Conservation (phyloP, 192 early-diverging fungal genomes). For the Coemansia aciculifera region DNA sequence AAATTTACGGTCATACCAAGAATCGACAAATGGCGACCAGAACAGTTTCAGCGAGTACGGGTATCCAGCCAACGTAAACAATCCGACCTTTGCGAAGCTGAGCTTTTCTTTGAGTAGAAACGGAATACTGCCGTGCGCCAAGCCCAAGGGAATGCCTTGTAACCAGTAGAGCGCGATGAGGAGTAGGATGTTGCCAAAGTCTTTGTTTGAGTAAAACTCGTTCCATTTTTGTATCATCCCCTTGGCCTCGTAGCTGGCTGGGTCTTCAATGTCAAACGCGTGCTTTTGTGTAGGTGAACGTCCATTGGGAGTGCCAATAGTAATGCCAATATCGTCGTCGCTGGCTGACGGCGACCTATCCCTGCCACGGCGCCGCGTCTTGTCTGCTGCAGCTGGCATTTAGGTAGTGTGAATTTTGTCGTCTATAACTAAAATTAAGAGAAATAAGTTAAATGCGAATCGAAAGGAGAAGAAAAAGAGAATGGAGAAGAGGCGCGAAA, state of each 20-base stretch:
- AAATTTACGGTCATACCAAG: constrained; percentile 74
- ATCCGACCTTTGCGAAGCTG: constrained; percentile 86
- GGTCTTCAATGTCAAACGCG: constrained; percentile 52
- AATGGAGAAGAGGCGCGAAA: background rate
- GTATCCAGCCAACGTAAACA: constrained; percentile 93
- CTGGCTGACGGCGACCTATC: constrained; percentile 17
- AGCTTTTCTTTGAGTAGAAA: constrained; percentile 94
- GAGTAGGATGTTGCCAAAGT: constrained; percentile 58
- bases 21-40: constrained; percentile 98
- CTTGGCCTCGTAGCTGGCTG: constrained; percentile 21
- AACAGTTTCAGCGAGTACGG: constrained; percentile 98
- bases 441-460: background rate
- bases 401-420: background rate
- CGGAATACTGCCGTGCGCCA: constrained; percentile 88
- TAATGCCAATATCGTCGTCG: constrained; percentile 37
- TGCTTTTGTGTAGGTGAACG: constrained; percentile 32
- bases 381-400: constrained; percentile 25
- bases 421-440: background rate
- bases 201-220: constrained; percentile 48
- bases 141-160: constrained; percentile 92
- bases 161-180: constrained; percentile 69
- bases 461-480: background rate
- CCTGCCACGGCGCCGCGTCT: constrained; percentile 32
- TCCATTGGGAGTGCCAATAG: constrained; percentile 29
- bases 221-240: constrained; percentile 25